Conservation (phyloP, 768 basidiomycete genomes). For the Cystofilobasidium macerans region DNA sequence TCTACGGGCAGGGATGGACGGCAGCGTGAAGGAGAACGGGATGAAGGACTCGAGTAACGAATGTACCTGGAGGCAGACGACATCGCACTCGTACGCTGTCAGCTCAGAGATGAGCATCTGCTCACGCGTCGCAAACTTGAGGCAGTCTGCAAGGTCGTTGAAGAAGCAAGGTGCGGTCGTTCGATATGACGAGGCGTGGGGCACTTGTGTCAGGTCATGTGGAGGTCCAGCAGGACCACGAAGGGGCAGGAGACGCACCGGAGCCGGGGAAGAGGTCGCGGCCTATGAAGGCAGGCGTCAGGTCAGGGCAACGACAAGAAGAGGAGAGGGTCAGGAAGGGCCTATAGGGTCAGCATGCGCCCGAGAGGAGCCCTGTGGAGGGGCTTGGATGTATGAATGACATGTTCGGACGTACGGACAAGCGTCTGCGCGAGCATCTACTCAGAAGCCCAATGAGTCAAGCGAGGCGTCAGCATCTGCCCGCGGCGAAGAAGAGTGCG, state of each 20-base stretch:
- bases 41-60: not conserved
- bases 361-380: too few relatives aligned
- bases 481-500: too few relatives aligned
- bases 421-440: constrained; percentile 26
- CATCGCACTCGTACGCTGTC: constrained; percentile 60
- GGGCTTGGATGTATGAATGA: too few relatives aligned
- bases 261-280: constrained; percentile 62
- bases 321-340: too few relatives aligned
- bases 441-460: too few relatives aligned
- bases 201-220: not conserved
- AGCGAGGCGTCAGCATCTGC: too few relatives aligned
- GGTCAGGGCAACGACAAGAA: too few relatives aligned
- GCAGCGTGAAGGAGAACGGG: not conserved
- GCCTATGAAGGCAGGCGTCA: constrained; percentile 42
- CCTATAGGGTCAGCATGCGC: too few relatives aligned
- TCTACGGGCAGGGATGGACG: too few relatives aligned
- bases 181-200: too few relatives aligned
- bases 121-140: constrained; percentile 61
- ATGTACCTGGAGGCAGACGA: constrained; percentile 72
- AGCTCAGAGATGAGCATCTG: constrained; percentile 69
- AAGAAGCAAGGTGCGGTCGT: too few relatives aligned
- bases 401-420: constrained; percentile 18
- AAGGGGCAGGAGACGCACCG: not conserved
- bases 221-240: not conserved
- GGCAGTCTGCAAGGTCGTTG: constrained; percentile 57